Conservation (phyloP, 129 eudicot genomes). For the Lactuca saligna region DNA sequence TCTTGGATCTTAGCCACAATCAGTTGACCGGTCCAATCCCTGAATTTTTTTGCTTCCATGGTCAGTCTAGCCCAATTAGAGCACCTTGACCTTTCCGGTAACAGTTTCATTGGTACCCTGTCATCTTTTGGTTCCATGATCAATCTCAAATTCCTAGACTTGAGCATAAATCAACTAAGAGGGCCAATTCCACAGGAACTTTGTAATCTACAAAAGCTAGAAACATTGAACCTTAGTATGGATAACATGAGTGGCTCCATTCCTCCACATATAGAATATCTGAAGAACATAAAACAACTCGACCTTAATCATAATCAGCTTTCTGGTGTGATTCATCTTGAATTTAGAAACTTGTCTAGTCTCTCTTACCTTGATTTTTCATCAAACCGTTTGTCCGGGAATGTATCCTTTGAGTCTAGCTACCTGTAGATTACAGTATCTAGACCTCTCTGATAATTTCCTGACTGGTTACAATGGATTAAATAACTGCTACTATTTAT, state of each 20-base stretch:
- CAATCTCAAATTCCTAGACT: neutral
- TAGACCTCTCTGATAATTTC: conserved; percentile 8
- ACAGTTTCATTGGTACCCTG: neutral
- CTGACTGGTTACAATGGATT: neutral
- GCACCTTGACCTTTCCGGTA: neutral
- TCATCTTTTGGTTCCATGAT: too few species aligned
- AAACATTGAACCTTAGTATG: neutral
- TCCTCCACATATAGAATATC: conserved; percentile 7
- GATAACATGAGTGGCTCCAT: neutral
- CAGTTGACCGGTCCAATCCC: too few species aligned
- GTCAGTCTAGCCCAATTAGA: neutral
- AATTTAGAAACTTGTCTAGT: neutral
- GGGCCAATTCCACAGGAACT: conserved; percentile 22
- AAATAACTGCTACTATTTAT: neutral
- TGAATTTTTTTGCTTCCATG: too few species aligned
- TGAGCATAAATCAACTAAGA: conserved; percentile 9
- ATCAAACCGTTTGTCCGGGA: conserved; percentile 20
- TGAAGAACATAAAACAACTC: neutral
- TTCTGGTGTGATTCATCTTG: neutral
- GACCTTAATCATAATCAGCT: conserved; percentile 20
- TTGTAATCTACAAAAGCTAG: neutral
- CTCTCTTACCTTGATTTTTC: conserved; percentile 16
- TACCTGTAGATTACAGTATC: neutral
- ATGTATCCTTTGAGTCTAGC: neutral
- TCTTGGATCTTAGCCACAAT: too few species aligned